These are phyloP conservation scores for Globisporangium orthogonon DNA, from an alignment of 352 stramenopile species.

Conservation along the genomic window DNA sequence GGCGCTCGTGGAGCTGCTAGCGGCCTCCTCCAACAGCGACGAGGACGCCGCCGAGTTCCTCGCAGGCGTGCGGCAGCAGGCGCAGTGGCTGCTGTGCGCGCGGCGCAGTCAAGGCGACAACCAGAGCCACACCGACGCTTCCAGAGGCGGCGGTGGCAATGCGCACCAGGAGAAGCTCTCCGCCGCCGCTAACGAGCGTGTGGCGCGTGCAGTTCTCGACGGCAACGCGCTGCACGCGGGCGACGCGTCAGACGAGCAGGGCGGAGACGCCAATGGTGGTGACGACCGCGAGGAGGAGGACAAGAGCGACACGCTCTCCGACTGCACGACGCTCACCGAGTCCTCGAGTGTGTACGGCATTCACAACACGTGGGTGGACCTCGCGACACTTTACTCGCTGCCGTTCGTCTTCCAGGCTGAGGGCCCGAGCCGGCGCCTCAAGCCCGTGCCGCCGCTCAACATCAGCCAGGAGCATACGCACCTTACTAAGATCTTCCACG, in stretches of 20 bases:
- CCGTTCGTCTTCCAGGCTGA: slow-evolving; percentile 55
- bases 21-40: background rate
- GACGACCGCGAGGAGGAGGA: slow-evolving; percentile 30
- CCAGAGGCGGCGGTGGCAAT: background rate
- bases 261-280: background rate
- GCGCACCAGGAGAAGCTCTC: slow-evolving; percentile 26
- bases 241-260: background rate
- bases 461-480: slow-evolving; percentile 59
- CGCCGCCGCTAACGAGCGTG: slow-evolving; percentile 56
- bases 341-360: slow-evolving; percentile 69
- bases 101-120: slow-evolving; percentile 4
- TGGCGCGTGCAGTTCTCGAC: slow-evolving; percentile 51
- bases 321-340: slow-evolving; percentile 66
- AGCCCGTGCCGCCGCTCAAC: slow-evolving; percentile 61
- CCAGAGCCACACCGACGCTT: slow-evolving; percentile 1
- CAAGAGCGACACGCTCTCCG: slow-evolving; percentile 73
- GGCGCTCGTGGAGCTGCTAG: slow-evolving; percentile 39
- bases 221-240: slow-evolving; percentile 13
- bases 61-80: slow-evolving; percentile 17
- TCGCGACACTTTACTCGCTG: slow-evolving; percentile 66
- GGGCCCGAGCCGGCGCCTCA: slow-evolving; percentile 26
- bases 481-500: slow-evolving; percentile 68
- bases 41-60: slow-evolving; percentile 15
- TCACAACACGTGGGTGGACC: slow-evolving; percentile 76
- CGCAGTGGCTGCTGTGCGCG: slow-evolving; percentile 25